A percentile compares a stretch with the other conserved stretches of the same genome.
Conservation (phyloP, 441 rosid genomes). For the Manihot esculenta region DNA sequence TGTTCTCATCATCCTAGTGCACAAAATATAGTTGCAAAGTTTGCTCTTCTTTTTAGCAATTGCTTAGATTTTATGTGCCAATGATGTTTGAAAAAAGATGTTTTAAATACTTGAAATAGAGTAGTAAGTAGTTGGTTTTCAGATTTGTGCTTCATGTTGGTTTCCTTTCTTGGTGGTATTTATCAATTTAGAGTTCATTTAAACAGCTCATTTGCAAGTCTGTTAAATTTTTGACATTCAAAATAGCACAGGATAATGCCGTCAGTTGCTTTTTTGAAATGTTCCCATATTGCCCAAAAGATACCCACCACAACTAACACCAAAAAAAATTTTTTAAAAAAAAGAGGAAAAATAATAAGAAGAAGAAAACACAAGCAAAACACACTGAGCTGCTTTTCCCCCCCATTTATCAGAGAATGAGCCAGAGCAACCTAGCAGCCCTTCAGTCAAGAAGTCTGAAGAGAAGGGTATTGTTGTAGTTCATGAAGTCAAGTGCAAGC, state of each 20-base stretch:
- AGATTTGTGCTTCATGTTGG: background rate
- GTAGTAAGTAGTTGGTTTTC: background rate
- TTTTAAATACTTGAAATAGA: background rate
- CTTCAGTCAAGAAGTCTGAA: slow-evolving; percentile 84
- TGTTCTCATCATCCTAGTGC: background rate
- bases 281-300: background rate
- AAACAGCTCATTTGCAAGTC: background rate
- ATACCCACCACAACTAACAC: too few relatives aligned
- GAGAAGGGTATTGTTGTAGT: slow-evolving; percentile 75
- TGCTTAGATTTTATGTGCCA: background rate
- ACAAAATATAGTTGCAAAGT: background rate
- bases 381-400: slow-evolving; percentile 7
- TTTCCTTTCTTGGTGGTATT: background rate
- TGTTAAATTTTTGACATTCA: background rate
- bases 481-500: slow-evolving; percentile 97
- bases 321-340: too few relatives aligned
- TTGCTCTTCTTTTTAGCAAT: background rate
- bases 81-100: background rate
- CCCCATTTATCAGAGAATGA: slow-evolving; percentile 54
- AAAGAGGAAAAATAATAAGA: too few relatives aligned
- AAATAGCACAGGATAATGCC: background rate
- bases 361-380: too few relatives aligned
- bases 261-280: background rate
- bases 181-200: background rate
- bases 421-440: slow-evolving; percentile 80